Evolutionary conservation across 139 green algal genomes (phyloP), one percentile per base, ranked within the genome.

Genomic region (Chlorella sorokiniana): DNA sequence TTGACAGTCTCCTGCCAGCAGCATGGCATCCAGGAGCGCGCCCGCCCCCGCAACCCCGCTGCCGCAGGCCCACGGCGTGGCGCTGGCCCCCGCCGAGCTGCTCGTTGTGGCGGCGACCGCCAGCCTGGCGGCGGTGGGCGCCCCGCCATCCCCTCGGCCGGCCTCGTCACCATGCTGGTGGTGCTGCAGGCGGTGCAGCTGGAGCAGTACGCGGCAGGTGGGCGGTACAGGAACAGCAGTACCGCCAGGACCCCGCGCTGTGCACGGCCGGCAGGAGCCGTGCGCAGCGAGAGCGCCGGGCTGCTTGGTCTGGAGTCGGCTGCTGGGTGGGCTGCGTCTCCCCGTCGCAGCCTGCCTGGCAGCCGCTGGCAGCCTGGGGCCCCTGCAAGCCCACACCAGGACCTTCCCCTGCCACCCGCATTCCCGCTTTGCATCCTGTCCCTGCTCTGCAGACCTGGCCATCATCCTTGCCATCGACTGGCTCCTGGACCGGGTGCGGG

Each of bases 91-190:
- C 18, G 79, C 76, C 4, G 9, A 82, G 54, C 79, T 86, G 44
- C 23, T 88, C 18, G 79, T 93, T 41, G 71, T 93, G 3, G 90
- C 85, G 9, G 63, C 85, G 8, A 93, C 89, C 25, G 79, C 85
- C 29, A 89, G 84, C 2, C 77, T 93, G 59, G 90, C 90, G 35
- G 90, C 90, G 2, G 64, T 93, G 41, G 90, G 90, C 29, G 90
- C 89, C 89, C 90, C 33, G 88, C 90, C 63, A 90, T 93, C 25
- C 90, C 90, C 33, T 89, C 75, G 0, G 87, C 89, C 9, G 90
- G 89, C 23, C 67, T 93, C 1, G 90, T 93, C 6, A 92, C 90
- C 61, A 93, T 93, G 90, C 77, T 93, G 37, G 89, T 92, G 31
- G 90, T 93, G 11, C 79, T 93, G 56, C 86, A 92, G 79, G 88